Evolutionary conservation across 768 basidiomycete species (phyloP), one percentile per base, ranked within the genome.

Genomic region (Mycena indigotica): DNA sequence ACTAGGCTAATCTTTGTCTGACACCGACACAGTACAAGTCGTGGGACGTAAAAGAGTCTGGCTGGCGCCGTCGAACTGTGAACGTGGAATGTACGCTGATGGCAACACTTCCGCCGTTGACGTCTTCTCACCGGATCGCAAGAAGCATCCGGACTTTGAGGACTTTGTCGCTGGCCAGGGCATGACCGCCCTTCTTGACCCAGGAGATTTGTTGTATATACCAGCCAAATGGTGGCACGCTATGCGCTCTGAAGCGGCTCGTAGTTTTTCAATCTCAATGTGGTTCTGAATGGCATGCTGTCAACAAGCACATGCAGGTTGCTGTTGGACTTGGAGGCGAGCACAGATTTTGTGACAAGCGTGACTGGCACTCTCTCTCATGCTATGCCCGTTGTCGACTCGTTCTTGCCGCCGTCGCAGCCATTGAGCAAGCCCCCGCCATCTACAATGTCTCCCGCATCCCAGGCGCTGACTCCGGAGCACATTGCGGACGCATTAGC

Each of bases 171-270:
- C 81, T 23, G 85, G 85, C 6, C 50, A 73, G 21, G 87, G 93
- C 1, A 78, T 81, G 72, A 77, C 77, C 48, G 82, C 81, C 28
- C 84, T 84, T 1, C 77, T 98, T 1, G 74, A 79, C 53, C 87
- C 94, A 1, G 96, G 95, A 0, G 96, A 98, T 72, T 55, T 95
- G 41, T 75, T 98, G 44, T 89, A 91, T 68, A 87, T 98, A 63
- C 96, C 96, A 19, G 89, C 91, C 3, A 87, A 91, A 26, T 96
- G 93, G 93, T 96, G 93, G 93, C 93, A 96, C 71, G 89, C 88
- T 17, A 91, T 93, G 89, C 83, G 86, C 61, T 88, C 86, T n/a
- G n/a, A n/a, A 70, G 91, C 92, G 73, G 81, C 83, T 23, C 84
- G 79, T 35, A 93, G 92, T 73, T 88, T 92, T 69, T 95, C 93